phyloP scores from a whole-genome alignment of 179 eudicot genomes.

The Camellia oleifera region DNA sequence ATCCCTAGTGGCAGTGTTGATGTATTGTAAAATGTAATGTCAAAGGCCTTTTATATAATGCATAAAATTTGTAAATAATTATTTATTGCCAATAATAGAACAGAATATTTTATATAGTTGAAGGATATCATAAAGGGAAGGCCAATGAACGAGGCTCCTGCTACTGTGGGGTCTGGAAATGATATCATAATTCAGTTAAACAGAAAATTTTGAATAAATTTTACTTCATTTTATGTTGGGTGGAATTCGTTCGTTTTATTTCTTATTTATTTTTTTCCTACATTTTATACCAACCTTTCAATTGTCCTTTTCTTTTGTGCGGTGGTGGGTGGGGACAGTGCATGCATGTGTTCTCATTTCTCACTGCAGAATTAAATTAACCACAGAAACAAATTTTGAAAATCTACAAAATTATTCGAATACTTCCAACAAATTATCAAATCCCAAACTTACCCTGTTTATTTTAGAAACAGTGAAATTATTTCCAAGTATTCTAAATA shows the following conservation, averaged over 20 bases:
- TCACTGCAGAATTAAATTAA: conserved; percentile 9
- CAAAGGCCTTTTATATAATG: neutral
- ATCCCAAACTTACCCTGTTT: neutral
- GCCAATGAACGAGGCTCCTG: no score
- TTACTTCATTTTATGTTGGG: neutral
- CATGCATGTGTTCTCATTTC: neutral
- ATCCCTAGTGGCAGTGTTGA: neutral
- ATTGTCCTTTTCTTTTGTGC: neutral
- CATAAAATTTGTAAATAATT: neutral
- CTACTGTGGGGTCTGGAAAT: no score
- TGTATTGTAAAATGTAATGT: neutral
- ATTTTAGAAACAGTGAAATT: neutral
- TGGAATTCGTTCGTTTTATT: neutral
- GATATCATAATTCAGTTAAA: neutral
- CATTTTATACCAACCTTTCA: neutral
- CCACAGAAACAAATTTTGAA: neutral
- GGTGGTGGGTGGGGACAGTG: neutral
- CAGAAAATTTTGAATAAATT: neutral
- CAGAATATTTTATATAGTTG: neutral
- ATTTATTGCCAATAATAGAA: neutral
- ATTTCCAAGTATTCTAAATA: neutral
- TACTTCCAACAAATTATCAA: neutral
- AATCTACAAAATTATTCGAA: neutral
- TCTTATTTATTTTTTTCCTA: neutral
- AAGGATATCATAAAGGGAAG: neutral